Evolutionary conservation across 73 alveolate genomes (phyloP).

Genomic region (Paramecium pentaurelia): DNA sequence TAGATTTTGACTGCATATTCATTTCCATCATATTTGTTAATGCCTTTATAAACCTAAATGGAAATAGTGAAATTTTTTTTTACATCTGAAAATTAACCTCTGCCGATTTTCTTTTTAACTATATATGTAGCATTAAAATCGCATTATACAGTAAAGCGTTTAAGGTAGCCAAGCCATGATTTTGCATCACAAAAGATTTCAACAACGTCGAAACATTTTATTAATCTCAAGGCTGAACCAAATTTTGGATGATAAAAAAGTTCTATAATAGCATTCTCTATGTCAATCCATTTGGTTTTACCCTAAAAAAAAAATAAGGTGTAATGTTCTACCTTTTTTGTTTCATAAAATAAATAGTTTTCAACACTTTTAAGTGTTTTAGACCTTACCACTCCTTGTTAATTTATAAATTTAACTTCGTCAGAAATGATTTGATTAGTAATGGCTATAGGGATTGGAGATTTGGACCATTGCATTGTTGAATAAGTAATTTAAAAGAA

Average conservation of each 20-base stretch:
- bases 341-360: neutral
- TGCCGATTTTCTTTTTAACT: neutral
- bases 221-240: neutral
- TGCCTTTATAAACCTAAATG: neutral
- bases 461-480: neutral
- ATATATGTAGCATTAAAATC: neutral
- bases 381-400: neutral
- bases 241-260: neutral
- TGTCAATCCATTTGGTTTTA: neutral
- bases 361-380: neutral
- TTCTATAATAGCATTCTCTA: neutral
- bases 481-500: neutral
- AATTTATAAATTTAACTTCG: neutral
- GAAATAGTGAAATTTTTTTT: neutral
- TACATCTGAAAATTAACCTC: neutral
- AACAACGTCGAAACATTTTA: neutral
- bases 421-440: neutral
- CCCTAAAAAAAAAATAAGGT: neutral
- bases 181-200: neutral
- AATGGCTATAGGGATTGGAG: neutral
- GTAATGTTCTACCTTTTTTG: neutral
- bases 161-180: neutral
- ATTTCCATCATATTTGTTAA: neutral
- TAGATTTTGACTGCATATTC: neutral
- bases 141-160: neutral